Conservation (phyloP, 2,329 filamentous ascomycete genomes). For the Raffaelea albimanens region DNA sequence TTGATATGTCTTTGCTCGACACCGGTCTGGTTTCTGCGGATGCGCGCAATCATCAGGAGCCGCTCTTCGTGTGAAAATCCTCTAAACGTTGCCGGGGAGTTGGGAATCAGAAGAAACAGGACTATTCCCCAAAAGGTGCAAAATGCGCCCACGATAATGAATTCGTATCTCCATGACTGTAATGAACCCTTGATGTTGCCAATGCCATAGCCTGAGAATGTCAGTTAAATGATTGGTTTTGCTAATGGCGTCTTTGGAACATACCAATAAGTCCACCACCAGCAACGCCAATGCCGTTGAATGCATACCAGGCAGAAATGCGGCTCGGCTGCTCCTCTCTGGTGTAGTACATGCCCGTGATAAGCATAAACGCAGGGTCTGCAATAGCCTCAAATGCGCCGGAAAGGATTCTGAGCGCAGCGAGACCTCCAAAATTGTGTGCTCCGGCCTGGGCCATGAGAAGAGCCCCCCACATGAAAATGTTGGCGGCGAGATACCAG, state of each 20-base stretch:
- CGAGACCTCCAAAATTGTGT: constrained; percentile 44
- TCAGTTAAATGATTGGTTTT: too few species aligned
- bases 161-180: constrained; percentile 57
- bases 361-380: constrained; percentile 46
- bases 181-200: constrained; percentile 48
- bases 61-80: constrained; percentile 40
- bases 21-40: constrained; percentile 48
- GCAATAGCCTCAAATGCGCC: constrained; percentile 53
- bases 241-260: background rate
- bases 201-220: constrained; percentile 42
- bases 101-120: constrained; percentile 45
- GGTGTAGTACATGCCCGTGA: constrained; percentile 58
- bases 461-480: constrained; percentile 45
- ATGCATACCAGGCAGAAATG: constrained; percentile 50
- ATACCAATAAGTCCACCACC: constrained; percentile 34
- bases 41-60: constrained; percentile 42
- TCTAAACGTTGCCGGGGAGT: constrained; percentile 42
- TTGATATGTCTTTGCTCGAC: constrained; percentile 48
- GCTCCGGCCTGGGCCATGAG: constrained; percentile 42
- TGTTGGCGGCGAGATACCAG: constrained; percentile 31
- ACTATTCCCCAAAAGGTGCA: constrained; percentile 52
- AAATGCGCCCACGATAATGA: constrained; percentile 51
- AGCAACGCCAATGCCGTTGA: constrained; percentile 49
- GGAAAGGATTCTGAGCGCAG: constrained; percentile 47
- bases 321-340: constrained; percentile 51